These are phyloP conservation scores for Globisporangium abappressorium DNA, from an alignment of 352 stramenopile species.

Conservation along the genomic window DNA sequence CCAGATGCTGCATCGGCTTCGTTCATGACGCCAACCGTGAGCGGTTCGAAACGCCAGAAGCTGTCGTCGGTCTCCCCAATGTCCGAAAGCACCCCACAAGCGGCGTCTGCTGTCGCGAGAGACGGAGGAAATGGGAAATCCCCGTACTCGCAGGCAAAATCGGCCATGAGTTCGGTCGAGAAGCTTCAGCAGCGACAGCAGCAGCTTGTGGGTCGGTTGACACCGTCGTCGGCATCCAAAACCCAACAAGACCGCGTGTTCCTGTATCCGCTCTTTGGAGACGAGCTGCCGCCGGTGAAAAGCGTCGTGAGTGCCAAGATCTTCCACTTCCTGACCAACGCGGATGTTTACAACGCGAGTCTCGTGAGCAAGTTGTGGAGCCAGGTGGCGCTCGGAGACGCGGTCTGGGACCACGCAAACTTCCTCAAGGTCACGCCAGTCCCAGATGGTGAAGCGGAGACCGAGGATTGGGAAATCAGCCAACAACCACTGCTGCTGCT, in stretches of 20 bases:
- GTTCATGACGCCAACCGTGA: conserved; percentile 15
- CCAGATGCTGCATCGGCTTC: background rate
- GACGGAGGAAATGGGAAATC: background rate
- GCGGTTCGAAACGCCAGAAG: conserved; percentile 15
- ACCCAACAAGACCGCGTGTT: conserved; percentile 31
- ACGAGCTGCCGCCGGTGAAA: conserved; percentile 53
- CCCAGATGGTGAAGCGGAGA: conserved; percentile 14
- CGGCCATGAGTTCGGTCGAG: background rate
- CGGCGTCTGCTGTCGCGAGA: conserved; percentile 3
- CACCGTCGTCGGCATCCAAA: background rate
- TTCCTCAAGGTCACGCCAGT: conserved; percentile 29
- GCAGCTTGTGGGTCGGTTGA: background rate
- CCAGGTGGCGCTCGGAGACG: conserved; percentile 64
- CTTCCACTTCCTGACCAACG: conserved; percentile 70
- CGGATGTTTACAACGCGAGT: conserved; percentile 80
- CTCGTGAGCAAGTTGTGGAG: conserved; percentile 85
- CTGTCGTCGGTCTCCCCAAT: conserved; percentile 27
- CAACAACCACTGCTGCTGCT: conserved; percentile 1
- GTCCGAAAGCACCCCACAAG: conserved; percentile 18
- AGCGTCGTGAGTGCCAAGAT: conserved; percentile 56
- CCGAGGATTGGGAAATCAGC: background rate
- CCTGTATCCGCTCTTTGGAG: conserved; percentile 75
- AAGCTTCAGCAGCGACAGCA: background rate
- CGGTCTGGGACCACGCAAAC: conserved; percentile 79
- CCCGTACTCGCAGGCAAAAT: background rate